These are phyloP conservation scores for Chlamydomonas asymmetrica DNA, from an alignment of 139 green algal genomes.

Conservation along the genomic window DNA sequence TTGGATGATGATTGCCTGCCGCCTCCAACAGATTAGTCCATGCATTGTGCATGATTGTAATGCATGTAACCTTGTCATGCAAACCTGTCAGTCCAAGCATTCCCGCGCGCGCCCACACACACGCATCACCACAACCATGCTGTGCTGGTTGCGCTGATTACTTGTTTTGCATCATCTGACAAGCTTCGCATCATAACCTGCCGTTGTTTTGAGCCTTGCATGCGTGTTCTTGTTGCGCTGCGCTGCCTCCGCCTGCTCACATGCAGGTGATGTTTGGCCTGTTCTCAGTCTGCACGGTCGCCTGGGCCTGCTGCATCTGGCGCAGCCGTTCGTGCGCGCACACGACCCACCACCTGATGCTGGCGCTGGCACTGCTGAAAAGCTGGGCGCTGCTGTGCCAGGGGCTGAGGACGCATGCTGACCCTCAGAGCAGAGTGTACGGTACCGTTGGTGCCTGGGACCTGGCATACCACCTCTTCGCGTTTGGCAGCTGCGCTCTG, in stretches of 20 bases:
- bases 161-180: too few species aligned
- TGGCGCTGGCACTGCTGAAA: constrained; percentile 79
- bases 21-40: too few species aligned
- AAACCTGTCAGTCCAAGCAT: too few species aligned
- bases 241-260: too few species aligned
- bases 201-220: too few species aligned
- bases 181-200: too few species aligned
- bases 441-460: constrained; percentile 89
- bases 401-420: constrained; percentile 77
- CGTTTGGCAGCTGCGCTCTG: constrained; percentile 80
- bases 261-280: constrained; percentile 79
- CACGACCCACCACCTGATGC: constrained; percentile 91
- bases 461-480: constrained; percentile 93
- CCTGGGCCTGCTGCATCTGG: constrained; percentile 66
- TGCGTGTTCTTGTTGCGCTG: too few species aligned
- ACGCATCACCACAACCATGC: too few species aligned
- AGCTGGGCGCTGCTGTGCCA: constrained; percentile 80
- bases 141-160: too few species aligned
- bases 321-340: constrained; percentile 50
- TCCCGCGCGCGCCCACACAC: too few species aligned
- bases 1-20: too few species aligned
- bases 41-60: neutral
- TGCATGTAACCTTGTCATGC: neutral
- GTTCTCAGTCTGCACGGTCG: constrained; percentile 55
- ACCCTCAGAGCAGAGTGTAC: constrained; percentile 66